These are phyloP conservation scores for Earliella scabrosa DNA, from an alignment of 1,284 basidiomycete genomes.

Conservation along the genomic window DNA sequence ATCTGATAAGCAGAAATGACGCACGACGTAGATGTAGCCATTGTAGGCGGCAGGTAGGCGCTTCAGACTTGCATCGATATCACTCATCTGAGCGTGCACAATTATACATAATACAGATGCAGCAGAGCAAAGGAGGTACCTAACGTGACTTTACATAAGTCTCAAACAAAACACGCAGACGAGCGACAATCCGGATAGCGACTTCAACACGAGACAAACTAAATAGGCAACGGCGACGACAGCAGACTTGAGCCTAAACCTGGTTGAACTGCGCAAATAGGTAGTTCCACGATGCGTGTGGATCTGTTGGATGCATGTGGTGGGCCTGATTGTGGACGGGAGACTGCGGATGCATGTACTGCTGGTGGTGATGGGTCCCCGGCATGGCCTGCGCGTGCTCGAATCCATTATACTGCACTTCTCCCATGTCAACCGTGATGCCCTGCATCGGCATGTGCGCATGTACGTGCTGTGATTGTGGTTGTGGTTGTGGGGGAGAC, in stretches of 20 bases:
- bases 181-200: too few species aligned
- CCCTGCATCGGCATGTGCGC: constrained; percentile 18
- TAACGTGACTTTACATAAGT: too few species aligned
- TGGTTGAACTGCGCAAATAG: constrained; percentile 33
- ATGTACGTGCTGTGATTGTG: constrained; percentile 16
- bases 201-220: too few species aligned
- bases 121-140: too few species aligned
- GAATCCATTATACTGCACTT: constrained; percentile 25
- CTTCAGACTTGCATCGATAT: too few species aligned
- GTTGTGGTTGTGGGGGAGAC: constrained; percentile 24
- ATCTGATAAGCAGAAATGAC: neutral
- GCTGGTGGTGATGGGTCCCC: constrained; percentile 8
- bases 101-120: too few species aligned
- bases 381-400: constrained; percentile 10
- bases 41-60: too few species aligned
- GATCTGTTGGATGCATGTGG: constrained; percentile 27
- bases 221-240: too few species aligned
- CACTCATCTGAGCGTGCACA: too few species aligned
- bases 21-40: too few species aligned
- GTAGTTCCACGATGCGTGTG: constrained; percentile 35
- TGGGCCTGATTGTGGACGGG: constrained; percentile 23
- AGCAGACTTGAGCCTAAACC: too few species aligned
- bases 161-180: neutral
- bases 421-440: constrained; percentile 17
- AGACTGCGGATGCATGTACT: constrained; percentile 20